Evolutionary conservation across 2,329 filamentous ascomycete species (phyloP), one percentile per base, ranked within the genome.

Genomic region (Phaeosphaeriaceae sp.): DNA sequence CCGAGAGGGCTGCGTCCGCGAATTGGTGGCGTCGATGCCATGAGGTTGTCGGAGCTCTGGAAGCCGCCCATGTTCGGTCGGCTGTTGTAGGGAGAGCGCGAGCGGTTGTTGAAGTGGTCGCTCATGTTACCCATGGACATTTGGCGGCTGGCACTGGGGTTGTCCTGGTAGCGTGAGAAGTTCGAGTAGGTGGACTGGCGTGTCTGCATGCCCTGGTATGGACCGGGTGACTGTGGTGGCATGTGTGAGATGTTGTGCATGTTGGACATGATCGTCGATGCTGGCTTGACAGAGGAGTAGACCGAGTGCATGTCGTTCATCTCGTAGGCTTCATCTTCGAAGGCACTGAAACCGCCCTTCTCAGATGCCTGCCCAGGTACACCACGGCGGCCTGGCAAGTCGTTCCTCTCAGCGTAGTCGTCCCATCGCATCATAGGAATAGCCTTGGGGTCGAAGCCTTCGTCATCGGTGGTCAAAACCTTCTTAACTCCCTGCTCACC

Each of bases 221-320:
- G 89, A 10, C 88, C 90, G 1, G 93, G 92, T 0, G 91, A 94
- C 52, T 77, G 74, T 11, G 94, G 93, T 11, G 94, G 91, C 86
- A 95, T 92, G 79, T 91, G 94, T 1, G 89, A 83, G 63, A 79
- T 78, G 63, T 87, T 88, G 21, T 87, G 90, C 80, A 97, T 92
- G 55, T 93, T 93, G 15, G 92, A 93, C 59, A 97, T 85, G 64
- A 98, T 90, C 1, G 94, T 97, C 8, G 93, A 90, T 4, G 93
- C 85, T 78, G 94, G 83, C 85, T 94, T 90, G 60, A 94, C 92
- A 0, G 93, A 97, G 5, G 94, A 97, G 83, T 98, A 98, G 59
- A 96, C 89, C 0, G 93, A 97, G 77, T 93, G 94, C 85, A 98
- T 97, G 77, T 99, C 95, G 76, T 99, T 96, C 90, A 98, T 94